phyloP scores from a whole-genome alignment of 768 basidiomycete genomes.

The Pleurotus tuber-regium region DNA sequence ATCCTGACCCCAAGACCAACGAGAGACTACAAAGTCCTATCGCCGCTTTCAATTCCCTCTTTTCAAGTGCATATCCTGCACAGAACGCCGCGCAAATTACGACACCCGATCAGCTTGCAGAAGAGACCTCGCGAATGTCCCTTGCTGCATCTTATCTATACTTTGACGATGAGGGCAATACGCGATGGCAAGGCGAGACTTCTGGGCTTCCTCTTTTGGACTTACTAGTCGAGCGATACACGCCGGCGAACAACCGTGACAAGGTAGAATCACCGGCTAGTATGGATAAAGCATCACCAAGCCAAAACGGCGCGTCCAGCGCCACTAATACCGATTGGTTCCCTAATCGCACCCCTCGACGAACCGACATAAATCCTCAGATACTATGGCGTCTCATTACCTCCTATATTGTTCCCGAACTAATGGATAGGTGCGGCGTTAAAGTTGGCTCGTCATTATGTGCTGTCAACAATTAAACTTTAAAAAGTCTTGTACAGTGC shows the following conservation, averaged over 20 bases:
- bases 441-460: slow-evolving; percentile 5
- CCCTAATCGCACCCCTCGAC: slow-evolving; percentile 73
- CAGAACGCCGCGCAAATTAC: slow-evolving; percentile 9
- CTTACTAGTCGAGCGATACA: slow-evolving; percentile 72
- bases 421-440: slow-evolving; percentile 83
- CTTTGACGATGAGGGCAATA: slow-evolving; percentile 84
- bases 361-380: slow-evolving; percentile 83
- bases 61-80: slow-evolving; percentile 30
- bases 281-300: slow-evolving; percentile 1
- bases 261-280: slow-evolving; percentile 15
- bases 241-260: slow-evolving; percentile 30
- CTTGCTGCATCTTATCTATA: slow-evolving; percentile 81
- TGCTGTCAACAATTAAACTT: slow-evolving; percentile 7
- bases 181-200: slow-evolving; percentile 90
- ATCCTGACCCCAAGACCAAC: slow-evolving; percentile 39
- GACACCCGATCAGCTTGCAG: slow-evolving; percentile 44
- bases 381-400: slow-evolving; percentile 86
- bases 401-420: slow-evolving; percentile 79
- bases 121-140: slow-evolving; percentile 61
- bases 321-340: slow-evolving; percentile 65
- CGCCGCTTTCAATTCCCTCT: slow-evolving; percentile 36
- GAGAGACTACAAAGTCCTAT: slow-evolving; percentile 47
- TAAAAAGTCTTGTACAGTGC: slow-evolving; percentile 68
- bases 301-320: slow-evolving; percentile 20
- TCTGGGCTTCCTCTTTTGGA: slow-evolving; percentile 90